Evolutionary conservation across 225 moss, liverwort and hornwort genomes (phyloP).

Genomic region (Climacium dendroides): DNA sequence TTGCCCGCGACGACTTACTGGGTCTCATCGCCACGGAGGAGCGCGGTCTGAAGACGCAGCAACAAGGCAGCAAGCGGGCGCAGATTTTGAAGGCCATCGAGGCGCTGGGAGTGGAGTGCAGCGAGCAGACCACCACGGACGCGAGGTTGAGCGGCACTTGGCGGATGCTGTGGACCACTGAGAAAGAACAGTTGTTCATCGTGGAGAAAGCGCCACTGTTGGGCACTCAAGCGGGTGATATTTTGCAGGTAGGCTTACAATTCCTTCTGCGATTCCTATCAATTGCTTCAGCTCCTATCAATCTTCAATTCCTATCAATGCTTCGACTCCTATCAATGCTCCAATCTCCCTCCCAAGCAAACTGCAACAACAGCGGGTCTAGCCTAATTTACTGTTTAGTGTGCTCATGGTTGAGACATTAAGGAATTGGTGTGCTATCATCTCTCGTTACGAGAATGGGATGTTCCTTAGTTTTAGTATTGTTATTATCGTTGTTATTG

Average conservation of each 20-base stretch:
- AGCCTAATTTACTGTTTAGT: neutral
- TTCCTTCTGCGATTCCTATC: neutral
- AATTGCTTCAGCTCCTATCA: neutral
- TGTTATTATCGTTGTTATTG: neutral
- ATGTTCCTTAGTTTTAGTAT: neutral
- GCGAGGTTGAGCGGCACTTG: conserved; percentile 58
- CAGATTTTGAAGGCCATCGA: conserved; percentile 53
- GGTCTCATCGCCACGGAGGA: conserved; percentile 50
- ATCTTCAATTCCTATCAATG: neutral
- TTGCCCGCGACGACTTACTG: conserved; percentile 61
- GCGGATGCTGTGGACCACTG: conserved; percentile 95
- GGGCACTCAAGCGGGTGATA: conserved; percentile 79
- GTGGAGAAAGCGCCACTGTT: conserved; percentile 64
- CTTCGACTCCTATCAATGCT: neutral
- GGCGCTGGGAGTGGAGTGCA: conserved; percentile 30
- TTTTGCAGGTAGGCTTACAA: conserved; percentile 47
- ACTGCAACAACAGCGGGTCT: neutral
- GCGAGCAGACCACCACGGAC: conserved; percentile 50
- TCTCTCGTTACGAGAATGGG: neutral
- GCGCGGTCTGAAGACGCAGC: conserved; percentile 60
- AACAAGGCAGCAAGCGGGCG: conserved; percentile 18
- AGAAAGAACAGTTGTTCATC: conserved; percentile 86
- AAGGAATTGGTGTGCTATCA: neutral
- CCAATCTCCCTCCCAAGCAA: neutral
- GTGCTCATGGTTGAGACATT: neutral